A percentile compares a stretch with the other conserved stretches of the same genome.
phyloP scores from a whole-genome alignment of 75 land plant genomes.

The Selaginella tamariscina region DNA sequence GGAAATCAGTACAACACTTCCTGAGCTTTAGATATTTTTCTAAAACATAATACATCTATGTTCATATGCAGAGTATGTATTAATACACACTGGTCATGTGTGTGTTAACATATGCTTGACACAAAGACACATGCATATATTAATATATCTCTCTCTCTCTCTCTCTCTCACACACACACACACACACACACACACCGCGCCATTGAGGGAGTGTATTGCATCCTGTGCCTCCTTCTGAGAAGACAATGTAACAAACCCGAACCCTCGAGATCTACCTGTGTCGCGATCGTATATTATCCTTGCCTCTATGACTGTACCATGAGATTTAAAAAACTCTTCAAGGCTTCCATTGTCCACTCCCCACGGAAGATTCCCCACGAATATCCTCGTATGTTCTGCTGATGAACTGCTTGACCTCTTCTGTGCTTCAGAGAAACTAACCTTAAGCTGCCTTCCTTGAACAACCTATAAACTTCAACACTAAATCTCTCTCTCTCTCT shows the following conservation, averaged over 20 bases:
- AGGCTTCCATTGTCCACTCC: constrained; percentile 47
- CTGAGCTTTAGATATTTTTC: too few relatives aligned
- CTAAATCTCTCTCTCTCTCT: too few relatives aligned
- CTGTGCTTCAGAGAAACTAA: constrained; percentile 40
- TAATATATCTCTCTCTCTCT: too few relatives aligned
- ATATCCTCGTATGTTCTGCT: constrained; percentile 37
- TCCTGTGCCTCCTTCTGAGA: constrained; percentile 43
- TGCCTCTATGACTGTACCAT: constrained; percentile 77
- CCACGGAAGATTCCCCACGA: constrained; percentile 91
- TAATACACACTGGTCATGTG: too few relatives aligned
- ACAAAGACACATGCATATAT: too few relatives aligned
- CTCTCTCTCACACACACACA: too few relatives aligned
- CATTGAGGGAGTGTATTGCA: constrained; percentile 71
- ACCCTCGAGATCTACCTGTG: constrained; percentile 78
- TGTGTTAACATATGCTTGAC: too few relatives aligned
- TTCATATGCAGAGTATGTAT: too few relatives aligned
- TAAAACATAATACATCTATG: too few relatives aligned
- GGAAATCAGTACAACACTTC: too few relatives aligned
- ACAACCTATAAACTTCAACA: too few relatives aligned
- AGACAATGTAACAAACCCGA: constrained; percentile 77
- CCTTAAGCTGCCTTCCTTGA: constrained; percentile 63
- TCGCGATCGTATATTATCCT: constrained; percentile 67
- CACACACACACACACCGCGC: constrained; percentile 28
- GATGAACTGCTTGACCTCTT: not conserved
- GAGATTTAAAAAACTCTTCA: constrained; percentile 59